phyloP scores from a whole-genome alignment of 202 grass and related monocot species.

The Saccharum hybrid region DNA sequence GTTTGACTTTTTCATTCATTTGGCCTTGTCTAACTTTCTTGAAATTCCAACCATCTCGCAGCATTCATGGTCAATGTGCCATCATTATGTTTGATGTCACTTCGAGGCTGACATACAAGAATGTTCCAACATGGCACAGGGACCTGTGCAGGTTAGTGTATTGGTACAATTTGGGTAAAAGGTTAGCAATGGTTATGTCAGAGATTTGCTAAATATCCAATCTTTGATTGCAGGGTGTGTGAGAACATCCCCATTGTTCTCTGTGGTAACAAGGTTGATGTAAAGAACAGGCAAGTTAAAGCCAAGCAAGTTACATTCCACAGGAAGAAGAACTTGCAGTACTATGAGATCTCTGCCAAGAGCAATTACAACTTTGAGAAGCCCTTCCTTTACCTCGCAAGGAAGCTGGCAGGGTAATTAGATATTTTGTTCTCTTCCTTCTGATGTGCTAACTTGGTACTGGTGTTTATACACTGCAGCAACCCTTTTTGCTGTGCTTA shows the following conservation, averaged over 20 bases:
- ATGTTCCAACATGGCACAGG: constrained; percentile 74
- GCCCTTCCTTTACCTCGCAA: constrained; percentile 71
- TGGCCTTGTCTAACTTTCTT: not conserved
- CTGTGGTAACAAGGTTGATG: constrained; percentile 78
- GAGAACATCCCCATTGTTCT: constrained; percentile 78
- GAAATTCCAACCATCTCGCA: constrained; percentile 28
- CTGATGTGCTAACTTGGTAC: not conserved
- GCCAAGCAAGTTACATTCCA: constrained; percentile 78
- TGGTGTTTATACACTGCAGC: not conserved
- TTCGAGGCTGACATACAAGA: constrained; percentile 71
- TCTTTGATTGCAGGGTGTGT: constrained; percentile 52
- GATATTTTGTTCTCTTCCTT: not conserved
- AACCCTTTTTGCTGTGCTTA: not conserved
- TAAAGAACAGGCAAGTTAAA: constrained; percentile 71
- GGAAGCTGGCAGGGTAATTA: constrained; percentile 66
- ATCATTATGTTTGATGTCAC: constrained; percentile 84
- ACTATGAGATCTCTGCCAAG: constrained; percentile 82
- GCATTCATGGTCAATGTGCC: constrained; percentile 71
- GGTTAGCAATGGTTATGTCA: not conserved
- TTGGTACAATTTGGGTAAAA: not conserved
- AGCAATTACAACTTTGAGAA: constrained; percentile 86
- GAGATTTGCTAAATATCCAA: not conserved
- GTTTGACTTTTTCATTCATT: not conserved
- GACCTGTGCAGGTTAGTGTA: constrained; percentile 63
- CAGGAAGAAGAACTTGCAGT: constrained; percentile 77